Evolutionary conservation across 441 rosid genomes (phyloP), one percentile per base, ranked within the genome.

Genomic region (Populus hybrid): DNA sequence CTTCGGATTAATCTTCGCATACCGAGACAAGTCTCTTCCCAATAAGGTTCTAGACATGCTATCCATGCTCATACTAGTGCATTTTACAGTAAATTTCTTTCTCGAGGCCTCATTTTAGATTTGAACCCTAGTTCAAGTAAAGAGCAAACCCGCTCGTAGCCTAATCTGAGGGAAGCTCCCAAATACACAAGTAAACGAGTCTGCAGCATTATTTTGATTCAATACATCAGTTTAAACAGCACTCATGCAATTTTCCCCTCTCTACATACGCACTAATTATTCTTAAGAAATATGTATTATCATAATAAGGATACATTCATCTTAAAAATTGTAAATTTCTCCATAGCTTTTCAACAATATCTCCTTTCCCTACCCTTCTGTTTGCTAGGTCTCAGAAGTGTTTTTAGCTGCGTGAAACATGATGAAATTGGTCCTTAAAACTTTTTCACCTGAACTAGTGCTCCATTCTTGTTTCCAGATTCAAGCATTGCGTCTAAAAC

Each of bases 401-500:
- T 53, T 53, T 53, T 53, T 35, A 24, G 74, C 36, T 14, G 61
- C 23, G 26, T 63, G 24, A 74, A 74, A 36, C 21, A 16, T 74
- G 56, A 21, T 45, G 69, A 59, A 42, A 61, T 33, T 18, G 69
- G 28, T 12, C 71, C 65, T 87, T 86, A 89, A 79, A 93, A 89
- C 74, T 81, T 87, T 76, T 81, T 83, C 76, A 96, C 92, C 50
- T 82, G 86, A 76, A 93, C 88, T 14, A 85, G 73, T 69, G 88
- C 90, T 78, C 99, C 97, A 61, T 82, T 77, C 50, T 86, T 92
- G 45, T 74, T 77, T 79, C 94, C 98, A 40, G 99, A 96, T 81
- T 94, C 98, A 12, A 96, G 97, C 99, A 96, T 94, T 53, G 98
- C 98, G 61, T 92, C 98, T 11, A 96, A 83, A 75, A 94, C 87